phyloP scores from a whole-genome alignment of 2,329 filamentous ascomycete genomes.

The Harringtonia aguacate region DNA sequence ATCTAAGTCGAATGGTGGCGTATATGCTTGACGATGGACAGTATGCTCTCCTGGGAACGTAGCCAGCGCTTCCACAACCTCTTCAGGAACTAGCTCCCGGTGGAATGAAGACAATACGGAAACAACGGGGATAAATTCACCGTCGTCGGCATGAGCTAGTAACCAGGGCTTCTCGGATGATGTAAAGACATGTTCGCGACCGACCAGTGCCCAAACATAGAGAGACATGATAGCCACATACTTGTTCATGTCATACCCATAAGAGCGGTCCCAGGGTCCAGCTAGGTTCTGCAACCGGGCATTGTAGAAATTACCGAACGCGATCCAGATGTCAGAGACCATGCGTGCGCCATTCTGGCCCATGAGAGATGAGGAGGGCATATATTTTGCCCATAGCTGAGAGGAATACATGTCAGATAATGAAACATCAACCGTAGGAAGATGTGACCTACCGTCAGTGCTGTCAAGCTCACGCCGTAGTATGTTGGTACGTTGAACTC shows the following conservation, averaged over 20 bases:
- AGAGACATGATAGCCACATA: slow-evolving; percentile 48
- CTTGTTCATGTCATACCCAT: slow-evolving; percentile 53
- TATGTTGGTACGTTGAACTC: slow-evolving; percentile 56
- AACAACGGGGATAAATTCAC: slow-evolving; percentile 45
- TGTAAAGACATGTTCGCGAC: slow-evolving; percentile 27
- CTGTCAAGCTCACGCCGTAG: slow-evolving; percentile 49
- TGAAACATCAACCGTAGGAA: neutral
- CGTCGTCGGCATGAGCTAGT: slow-evolving; percentile 51
- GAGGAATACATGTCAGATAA: neutral
- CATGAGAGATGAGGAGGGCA: slow-evolving; percentile 40
- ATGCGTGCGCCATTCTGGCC: slow-evolving; percentile 37
- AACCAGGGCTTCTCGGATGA: slow-evolving; percentile 3
- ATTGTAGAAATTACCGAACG: slow-evolving; percentile 35
- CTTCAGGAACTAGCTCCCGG: slow-evolving; percentile 1
- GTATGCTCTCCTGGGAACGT: slow-evolving; percentile 41
- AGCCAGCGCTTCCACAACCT: slow-evolving; percentile 27
- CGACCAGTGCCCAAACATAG: slow-evolving; percentile 48
- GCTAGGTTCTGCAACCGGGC: slow-evolving; percentile 49
- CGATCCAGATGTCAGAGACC: slow-evolving; percentile 41
- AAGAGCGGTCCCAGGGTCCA: slow-evolving; percentile 53
- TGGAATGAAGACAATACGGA: slow-evolving; percentile 19
- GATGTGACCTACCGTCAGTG: slow-evolving; percentile 26
- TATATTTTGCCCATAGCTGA: slow-evolving; percentile 46
- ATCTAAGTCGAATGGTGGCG: slow-evolving; percentile 45
- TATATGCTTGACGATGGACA: slow-evolving; percentile 41